phyloP scores from a whole-genome alignment of 2,329 filamentous ascomycete genomes.

The Akanthomyces lecanii region DNA sequence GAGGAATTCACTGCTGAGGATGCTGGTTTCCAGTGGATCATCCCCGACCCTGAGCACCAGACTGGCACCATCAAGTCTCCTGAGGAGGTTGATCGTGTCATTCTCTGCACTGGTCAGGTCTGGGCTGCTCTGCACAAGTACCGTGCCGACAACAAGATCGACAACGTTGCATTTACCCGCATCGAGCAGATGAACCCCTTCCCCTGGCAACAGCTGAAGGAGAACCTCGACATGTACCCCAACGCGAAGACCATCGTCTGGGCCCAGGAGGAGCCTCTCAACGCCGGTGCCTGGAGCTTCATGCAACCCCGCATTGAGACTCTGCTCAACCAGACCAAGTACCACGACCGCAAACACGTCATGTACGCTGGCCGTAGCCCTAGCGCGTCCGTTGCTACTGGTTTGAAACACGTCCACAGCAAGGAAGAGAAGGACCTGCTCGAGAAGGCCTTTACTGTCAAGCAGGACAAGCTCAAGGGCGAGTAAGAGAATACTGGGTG shows the following conservation, averaged over 20 bases:
- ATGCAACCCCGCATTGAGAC: constrained; percentile 98
- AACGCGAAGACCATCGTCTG: constrained; percentile 98
- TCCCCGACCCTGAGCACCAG: constrained; percentile 82
- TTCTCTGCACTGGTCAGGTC: constrained; percentile 93
- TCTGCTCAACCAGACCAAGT: constrained; percentile 83
- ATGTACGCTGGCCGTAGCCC: constrained; percentile 95
- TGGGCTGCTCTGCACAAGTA: constrained; percentile 88
- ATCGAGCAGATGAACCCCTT: constrained; percentile 98
- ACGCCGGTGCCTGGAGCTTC: constrained; percentile 95
- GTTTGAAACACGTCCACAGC: constrained; percentile 79
- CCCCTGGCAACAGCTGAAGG: constrained; percentile 94
- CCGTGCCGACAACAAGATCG: constrained; percentile 79
- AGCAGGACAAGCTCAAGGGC: constrained; percentile 66
- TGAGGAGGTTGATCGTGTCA: constrained; percentile 88
- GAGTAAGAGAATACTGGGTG: constrained; percentile 39
- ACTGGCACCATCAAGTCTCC: constrained; percentile 68
- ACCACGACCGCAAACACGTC: constrained; percentile 92
- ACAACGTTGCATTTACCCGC: constrained; percentile 89
- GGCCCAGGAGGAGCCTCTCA: constrained; percentile 96
- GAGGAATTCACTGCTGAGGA: constrained; percentile 82
- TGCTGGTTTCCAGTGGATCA: constrained; percentile 95
- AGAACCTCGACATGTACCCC: constrained; percentile 94
- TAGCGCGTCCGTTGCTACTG: constrained; percentile 89
- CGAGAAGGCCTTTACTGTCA: constrained; percentile 59
- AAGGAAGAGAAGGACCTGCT: constrained; percentile 91